A percentile compares a stretch with the other conserved stretches of the same genome.
These are phyloP conservation scores for Arachis stenosperma DNA, from an alignment of 306 rosid species.

Conservation along the genomic window DNA sequence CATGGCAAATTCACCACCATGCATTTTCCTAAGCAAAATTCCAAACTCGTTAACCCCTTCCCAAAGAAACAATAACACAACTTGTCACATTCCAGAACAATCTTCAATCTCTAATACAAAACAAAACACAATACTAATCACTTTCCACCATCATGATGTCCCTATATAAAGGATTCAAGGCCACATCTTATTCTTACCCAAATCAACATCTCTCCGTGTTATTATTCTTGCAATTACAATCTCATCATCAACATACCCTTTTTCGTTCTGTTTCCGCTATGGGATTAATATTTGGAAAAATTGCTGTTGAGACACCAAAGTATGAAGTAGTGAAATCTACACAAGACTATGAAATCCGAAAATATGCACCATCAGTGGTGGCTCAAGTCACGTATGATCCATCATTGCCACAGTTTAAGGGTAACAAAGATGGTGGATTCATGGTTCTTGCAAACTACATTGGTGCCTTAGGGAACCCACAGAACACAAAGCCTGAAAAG, in stretches of 20 bases:
- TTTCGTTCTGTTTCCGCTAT: conserved; percentile 39
- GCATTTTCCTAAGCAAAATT: conserved; percentile 7
- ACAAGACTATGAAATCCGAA: conserved; percentile 70
- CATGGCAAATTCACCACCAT: conserved; percentile 5
- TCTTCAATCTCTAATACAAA: not conserved
- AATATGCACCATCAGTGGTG: conserved; percentile 59
- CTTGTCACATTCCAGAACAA: conserved; percentile 6
- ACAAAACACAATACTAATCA: not conserved
- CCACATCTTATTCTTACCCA: not conserved
- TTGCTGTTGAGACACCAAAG: conserved; percentile 65
- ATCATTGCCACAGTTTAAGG: conserved; percentile 56
- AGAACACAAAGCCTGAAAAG: conserved; percentile 73
- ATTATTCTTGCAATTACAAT: not conserved
- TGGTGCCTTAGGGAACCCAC: conserved; percentile 76
- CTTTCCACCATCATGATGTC: not conserved
- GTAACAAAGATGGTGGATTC: conserved; percentile 86
- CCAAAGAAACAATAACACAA: conserved; percentile 27
- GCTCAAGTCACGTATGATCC: conserved; percentile 85
- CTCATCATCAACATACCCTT: not conserved
- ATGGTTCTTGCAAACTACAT: conserved; percentile 72
- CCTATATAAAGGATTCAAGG: conserved; percentile 16
- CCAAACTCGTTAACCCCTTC: conserved; percentile 34
- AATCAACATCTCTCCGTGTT: not conserved
- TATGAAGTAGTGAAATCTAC: conserved; percentile 57
- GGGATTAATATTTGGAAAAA: conserved; percentile 87